Evolutionary conservation across 345 rosid genomes (phyloP), one percentile per base, ranked within the genome.

Genomic region (Geranium rotundifolium): DNA sequence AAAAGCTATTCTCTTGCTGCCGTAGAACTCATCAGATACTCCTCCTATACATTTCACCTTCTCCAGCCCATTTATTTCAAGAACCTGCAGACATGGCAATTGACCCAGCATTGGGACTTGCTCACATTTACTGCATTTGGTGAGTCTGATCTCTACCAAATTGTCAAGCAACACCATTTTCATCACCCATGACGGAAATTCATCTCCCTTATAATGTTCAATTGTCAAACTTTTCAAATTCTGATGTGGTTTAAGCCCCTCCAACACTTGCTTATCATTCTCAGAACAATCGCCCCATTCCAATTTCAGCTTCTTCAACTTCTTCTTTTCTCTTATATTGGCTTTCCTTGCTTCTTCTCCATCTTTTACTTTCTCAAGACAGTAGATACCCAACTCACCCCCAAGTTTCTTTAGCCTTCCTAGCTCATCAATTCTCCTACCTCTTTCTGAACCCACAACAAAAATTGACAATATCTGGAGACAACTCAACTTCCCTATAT

Each of bases 61-160:
- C 5, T 34, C 23, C 58, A 71, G 18, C 20, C 41, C 23, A 17
- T 23, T 23, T 23, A 23, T 23, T 23, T 23, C 27, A 23, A 23
- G 27, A 23, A 23, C 27, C 27, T 23, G 19, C 13, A 65, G 65
- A 27, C 23, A 2, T 6, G 56, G 69, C 17, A 71, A 64, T 14
- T 61, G 61, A 19, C 79, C 72, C 29, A 71, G 62, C n/a, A 4
- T 30, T 7, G 75, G 74, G 41, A 75, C 37, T 62, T 64, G 18
- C 2, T 50, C 60, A 52, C 75, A 71, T 0, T 2, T 19, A 13
- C 15, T 49, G 52, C 75, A 75, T 9, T 54, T 16, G 4, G 12
- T 27, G 54, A 71, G 19, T 14, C 7, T 46, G 1, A 75, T 57
- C 10, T 39, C 49, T 46, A 57, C 57, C 69, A 75, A 59, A 52